These are phyloP conservation scores for Datisca glomerata DNA, from an alignment of 306 rosid genomes.

Conservation along the genomic window DNA sequence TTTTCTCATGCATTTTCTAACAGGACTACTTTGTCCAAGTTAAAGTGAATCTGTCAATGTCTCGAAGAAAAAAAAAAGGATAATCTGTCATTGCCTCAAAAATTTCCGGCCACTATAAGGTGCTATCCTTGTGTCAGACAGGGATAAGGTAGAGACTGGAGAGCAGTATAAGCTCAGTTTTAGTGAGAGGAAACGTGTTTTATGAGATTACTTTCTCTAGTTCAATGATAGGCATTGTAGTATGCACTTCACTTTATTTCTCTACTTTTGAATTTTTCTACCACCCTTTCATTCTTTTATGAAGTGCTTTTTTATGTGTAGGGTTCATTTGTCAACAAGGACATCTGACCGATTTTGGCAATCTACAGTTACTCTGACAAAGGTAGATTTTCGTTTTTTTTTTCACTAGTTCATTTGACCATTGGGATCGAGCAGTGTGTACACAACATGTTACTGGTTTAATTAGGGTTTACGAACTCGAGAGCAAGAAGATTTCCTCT, in stretches of 20 bases:
- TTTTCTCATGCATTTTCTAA: too few relatives aligned
- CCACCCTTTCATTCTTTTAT: constrained; percentile 6
- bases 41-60: too few relatives aligned
- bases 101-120: too few relatives aligned
- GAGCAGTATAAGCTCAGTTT: too few relatives aligned
- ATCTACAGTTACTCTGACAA: constrained; percentile 56
- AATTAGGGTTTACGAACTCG: constrained; percentile 67
- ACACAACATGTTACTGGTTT: constrained; percentile 9
- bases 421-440: background rate
- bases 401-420: constrained; percentile 11
- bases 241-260: constrained; percentile 2
- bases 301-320: constrained; percentile 19
- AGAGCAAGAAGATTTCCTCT: constrained; percentile 73
- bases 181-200: too few relatives aligned
- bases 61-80: too few relatives aligned
- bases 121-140: too few relatives aligned
- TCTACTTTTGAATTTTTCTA: constrained; percentile 3
- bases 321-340: constrained; percentile 80
- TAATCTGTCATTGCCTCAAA: too few relatives aligned
- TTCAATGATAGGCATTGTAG: too few relatives aligned
- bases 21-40: too few relatives aligned
- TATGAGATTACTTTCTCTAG: background rate
- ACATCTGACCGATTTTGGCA: constrained; percentile 58
- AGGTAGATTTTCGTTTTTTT: constrained; percentile 30
- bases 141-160: too few relatives aligned